Percentiles rank a stretch among this genome's conserved stretches.
Evolutionary conservation across 768 basidiomycete genomes (phyloP).

Genomic region (Suillus bovinus): DNA sequence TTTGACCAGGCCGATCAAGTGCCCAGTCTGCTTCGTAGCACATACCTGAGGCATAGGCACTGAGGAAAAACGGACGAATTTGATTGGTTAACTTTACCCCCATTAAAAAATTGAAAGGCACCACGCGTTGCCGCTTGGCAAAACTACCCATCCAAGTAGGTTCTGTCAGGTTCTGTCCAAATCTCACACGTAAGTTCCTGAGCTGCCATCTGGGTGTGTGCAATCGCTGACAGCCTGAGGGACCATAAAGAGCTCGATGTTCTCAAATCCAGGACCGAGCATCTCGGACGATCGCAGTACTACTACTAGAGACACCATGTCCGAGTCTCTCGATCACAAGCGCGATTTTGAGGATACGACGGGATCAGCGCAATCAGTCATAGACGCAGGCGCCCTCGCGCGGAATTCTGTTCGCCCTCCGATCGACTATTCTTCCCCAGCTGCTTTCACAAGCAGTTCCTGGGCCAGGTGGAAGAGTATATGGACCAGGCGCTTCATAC

Average conservation of each 20-base stretch:
- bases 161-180: too few relatives aligned
- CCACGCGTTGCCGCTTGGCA: slow-evolving; percentile 11
- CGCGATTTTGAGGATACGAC: slow-evolving; percentile 19
- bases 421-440: slow-evolving; percentile 63
- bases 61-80: too few relatives aligned
- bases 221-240: not conserved
- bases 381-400: not conserved
- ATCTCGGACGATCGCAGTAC: not conserved
- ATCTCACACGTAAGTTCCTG: slow-evolving; percentile 1
- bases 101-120: not conserved
- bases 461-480: slow-evolving; percentile 66
- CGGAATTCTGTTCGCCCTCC: slow-evolving; percentile 45
- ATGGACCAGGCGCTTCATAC: slow-evolving; percentile 74
- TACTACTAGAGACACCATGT: slow-evolving; percentile 6
- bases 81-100: not conserved
- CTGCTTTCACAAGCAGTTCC: slow-evolving; percentile 53
- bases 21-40: not conserved
- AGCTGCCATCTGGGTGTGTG: not conserved
- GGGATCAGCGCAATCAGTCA: not conserved
- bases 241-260: not conserved
- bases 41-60: too few relatives aligned
- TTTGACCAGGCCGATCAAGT: not conserved
- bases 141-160: slow-evolving; percentile 16
- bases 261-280: not conserved
- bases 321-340: slow-evolving; percentile 27